Percentiles rank a stretch among this genome's conserved stretches.
These are phyloP conservation scores for Flueggea neowawraea DNA, from an alignment of 441 rosid genomes.

Conservation along the genomic window DNA sequence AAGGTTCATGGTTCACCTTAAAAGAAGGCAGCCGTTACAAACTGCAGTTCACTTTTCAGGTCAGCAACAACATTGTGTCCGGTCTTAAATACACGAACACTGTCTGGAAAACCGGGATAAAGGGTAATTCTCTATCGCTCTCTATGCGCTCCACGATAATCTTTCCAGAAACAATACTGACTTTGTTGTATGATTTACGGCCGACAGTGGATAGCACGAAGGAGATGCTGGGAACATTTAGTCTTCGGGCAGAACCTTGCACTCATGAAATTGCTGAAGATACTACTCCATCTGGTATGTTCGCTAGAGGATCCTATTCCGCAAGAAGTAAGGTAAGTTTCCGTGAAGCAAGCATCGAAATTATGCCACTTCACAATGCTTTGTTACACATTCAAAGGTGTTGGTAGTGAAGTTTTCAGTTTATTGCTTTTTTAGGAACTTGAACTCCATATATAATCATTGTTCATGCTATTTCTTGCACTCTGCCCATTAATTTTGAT, in stretches of 20 bases:
- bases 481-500: no score
- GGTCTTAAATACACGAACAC: constrained; percentile 81
- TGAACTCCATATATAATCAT: no score
- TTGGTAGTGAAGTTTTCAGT: no score
- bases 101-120: constrained; percentile 79
- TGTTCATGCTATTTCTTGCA: no score
- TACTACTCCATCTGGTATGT: constrained; percentile 77
- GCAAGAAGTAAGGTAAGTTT: constrained; percentile 74
- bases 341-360: no score
- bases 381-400: no score
- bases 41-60: constrained; percentile 61
- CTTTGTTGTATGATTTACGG: neutral
- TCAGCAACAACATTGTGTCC: constrained; percentile 78
- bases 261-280: constrained; percentile 60
- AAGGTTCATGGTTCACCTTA: constrained; percentile 78
- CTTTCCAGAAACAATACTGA: neutral
- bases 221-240: constrained; percentile 86
- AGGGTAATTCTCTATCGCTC: constrained; percentile 35
- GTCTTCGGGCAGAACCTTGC: constrained; percentile 53
- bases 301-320: constrained; percentile 83
- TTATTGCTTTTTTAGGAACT: no score
- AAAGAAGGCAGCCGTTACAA: constrained; percentile 89
- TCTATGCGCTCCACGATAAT: neutral
- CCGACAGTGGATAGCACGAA: constrained; percentile 62
- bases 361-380: no score